phyloP scores from a whole-genome alignment of 1,139 yeast species.

The Lizanozyma gosingica region DNA sequence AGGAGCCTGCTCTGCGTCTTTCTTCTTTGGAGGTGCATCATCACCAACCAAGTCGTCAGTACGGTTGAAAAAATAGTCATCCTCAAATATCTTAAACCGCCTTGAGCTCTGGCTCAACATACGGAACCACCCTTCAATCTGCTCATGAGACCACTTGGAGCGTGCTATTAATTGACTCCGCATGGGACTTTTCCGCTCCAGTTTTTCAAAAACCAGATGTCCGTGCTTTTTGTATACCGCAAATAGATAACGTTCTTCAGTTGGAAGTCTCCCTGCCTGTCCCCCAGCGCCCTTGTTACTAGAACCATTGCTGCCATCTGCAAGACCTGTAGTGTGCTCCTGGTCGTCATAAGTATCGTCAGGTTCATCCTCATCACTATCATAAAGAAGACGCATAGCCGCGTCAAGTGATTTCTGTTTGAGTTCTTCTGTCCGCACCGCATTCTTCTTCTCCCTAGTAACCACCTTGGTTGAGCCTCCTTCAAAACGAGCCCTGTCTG shows the following conservation, averaged over 20 bases:
- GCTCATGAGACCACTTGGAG: slow-evolving; percentile 77
- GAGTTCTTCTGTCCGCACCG: slow-evolving; percentile 18
- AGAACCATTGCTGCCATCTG: slow-evolving; percentile 12
- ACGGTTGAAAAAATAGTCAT: slow-evolving; percentile 41
- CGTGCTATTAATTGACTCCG: slow-evolving; percentile 45
- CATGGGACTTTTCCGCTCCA: slow-evolving; percentile 39
- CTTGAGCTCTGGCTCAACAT: slow-evolving; percentile 62
- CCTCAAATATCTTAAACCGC: slow-evolving; percentile 53
- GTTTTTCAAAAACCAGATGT: slow-evolving; percentile 35
- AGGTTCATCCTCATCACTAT: slow-evolving; percentile 69
- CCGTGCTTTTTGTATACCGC: slow-evolving; percentile 46
- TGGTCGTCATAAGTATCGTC: slow-evolving; percentile 83
- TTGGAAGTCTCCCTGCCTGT: neutral
- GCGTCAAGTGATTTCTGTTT: slow-evolving; percentile 52
- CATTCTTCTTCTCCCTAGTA: slow-evolving; percentile 8
- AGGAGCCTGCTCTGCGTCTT: slow-evolving; percentile 4
- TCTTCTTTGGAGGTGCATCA: slow-evolving; percentile 1
- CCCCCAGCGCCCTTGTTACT: slow-evolving; percentile 1
- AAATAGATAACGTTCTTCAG: slow-evolving; percentile 31
- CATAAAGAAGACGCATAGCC: slow-evolving; percentile 59
- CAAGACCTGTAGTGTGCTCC: slow-evolving; percentile 36
- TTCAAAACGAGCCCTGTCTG: neutral
- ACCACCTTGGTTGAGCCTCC: slow-evolving; percentile 10
- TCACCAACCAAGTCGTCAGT: slow-evolving; percentile 17
- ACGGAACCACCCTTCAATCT: slow-evolving; percentile 87